Conservation (phyloP, 1,139 yeast genomes). For the Hansenula sp. region DNA sequence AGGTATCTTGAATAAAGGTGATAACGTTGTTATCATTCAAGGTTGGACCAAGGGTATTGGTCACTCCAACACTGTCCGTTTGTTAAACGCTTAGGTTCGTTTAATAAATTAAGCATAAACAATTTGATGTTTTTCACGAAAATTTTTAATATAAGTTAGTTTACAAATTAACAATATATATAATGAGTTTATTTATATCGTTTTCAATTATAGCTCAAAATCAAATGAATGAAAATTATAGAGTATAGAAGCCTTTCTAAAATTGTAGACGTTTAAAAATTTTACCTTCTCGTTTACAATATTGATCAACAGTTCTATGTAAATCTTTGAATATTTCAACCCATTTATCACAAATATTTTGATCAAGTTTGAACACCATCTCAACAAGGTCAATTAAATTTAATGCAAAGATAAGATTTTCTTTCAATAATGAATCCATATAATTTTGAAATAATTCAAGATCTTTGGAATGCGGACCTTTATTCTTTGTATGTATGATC, state of each 20-base stretch:
- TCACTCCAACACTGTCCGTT: conserved; percentile 96
- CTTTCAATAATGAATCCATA: conserved; percentile 10
- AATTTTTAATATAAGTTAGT: background rate
- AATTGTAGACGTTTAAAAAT: background rate
- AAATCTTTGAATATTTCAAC: background rate
- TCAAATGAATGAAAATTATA: background rate
- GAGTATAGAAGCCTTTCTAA: background rate
- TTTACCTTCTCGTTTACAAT: background rate
- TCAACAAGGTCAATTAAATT: conserved; percentile 8
- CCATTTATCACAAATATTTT: conserved; percentile 5
- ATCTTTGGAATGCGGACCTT: conserved; percentile 62
- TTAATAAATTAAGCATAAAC: background rate
- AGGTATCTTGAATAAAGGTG: conserved; percentile 85
- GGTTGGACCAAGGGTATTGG: conserved; percentile 99
- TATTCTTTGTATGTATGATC: conserved; percentile 41
- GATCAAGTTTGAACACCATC: background rate
- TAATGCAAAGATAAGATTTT: conserved; percentile 5
- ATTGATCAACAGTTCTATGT: background rate
- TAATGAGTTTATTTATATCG: background rate
- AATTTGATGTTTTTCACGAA: background rate
- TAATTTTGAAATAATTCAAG: conserved; percentile 34
- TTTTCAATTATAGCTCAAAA: background rate
- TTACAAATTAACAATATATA: background rate
- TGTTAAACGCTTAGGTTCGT: conserved; percentile 36
- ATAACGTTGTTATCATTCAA: conserved; percentile 90